phyloP scores from a whole-genome alignment of 148 eudicot genomes.

The Drosera capensis region DNA sequence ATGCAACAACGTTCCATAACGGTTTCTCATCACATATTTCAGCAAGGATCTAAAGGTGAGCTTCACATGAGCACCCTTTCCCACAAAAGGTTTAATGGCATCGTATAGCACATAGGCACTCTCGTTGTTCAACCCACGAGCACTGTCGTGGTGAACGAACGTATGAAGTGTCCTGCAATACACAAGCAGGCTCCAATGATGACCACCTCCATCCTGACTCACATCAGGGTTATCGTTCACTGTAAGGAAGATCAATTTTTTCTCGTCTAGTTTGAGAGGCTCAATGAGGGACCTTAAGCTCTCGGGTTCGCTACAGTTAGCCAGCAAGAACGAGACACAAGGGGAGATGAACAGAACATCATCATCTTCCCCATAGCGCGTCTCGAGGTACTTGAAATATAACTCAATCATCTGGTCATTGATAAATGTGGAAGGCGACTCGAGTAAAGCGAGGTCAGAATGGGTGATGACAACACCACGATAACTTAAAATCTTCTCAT shows the following conservation, averaged over 20 bases:
- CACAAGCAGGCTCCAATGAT: slow-evolving; percentile 12
- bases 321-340: slow-evolving; percentile 5
- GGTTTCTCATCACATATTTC: not conserved
- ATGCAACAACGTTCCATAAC: not conserved
- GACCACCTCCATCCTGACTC: slow-evolving; percentile 1
- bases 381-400: slow-evolving; percentile 7
- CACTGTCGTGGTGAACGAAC: slow-evolving; percentile 11
- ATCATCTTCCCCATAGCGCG: not conserved
- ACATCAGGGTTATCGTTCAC: slow-evolving; percentile 1
- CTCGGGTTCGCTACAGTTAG: not conserved
- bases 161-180: not conserved
- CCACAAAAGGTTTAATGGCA: slow-evolving; percentile 4
- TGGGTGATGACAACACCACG: slow-evolving; percentile 3
- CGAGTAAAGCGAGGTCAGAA: slow-evolving; percentile 1
- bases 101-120: slow-evolving; percentile 6
- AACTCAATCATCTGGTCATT: slow-evolving; percentile 9
- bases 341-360: slow-evolving; percentile 9
- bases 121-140: slow-evolving; percentile 5
- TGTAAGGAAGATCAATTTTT: slow-evolving; percentile 7
- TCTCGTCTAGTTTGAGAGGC: slow-evolving; percentile 6
- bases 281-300: slow-evolving; percentile 1
- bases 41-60: no score
- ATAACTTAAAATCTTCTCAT: slow-evolving; percentile 2
- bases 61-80: not conserved
- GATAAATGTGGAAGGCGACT: not conserved